Base-by-base conservation (phyloP, 768 basidiomycete genomes). In the Collybia sordida region DNA sequence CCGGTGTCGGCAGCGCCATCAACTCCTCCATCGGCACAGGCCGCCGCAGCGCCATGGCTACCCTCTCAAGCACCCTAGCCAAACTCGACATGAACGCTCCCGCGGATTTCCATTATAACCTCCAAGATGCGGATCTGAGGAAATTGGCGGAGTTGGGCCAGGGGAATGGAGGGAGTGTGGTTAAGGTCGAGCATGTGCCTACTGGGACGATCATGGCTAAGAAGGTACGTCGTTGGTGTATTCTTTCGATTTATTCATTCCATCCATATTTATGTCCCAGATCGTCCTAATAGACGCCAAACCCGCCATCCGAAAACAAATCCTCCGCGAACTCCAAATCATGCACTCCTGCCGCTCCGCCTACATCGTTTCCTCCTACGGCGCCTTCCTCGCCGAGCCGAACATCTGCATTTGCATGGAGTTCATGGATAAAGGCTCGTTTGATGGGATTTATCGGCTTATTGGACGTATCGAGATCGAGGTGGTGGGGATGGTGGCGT, bases 351-450 rank as follows among this genome's bases (percentile, higher is more conserved):
- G 96, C 69, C 79, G 87, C 55, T 95, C 92, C 3, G 80, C 79
- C 44, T 91, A 92, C 67, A 99, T 99, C 66, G 88, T 99, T 59
- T 94, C 91, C 0, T 98, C 98, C 72, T 95, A 89, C 63, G 96
- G 97, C 55, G 97, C 96, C 37, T 99, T 93, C 72, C 75, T 98
- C 27, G 84, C 88, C 2, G 97, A 99, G 67, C 95, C 96, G 6
- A 98, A 98, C 62, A 96, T 99, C 63, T 97, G 96, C 68, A 95
- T 98, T 48, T 98, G 94, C 70, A 98, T 99, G 88, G 97, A 99
- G 66, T 90, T 72, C 67, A 89, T 89, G 91, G 89, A 96, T 76
- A 94, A 91, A 65, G 90, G 92, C 47, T 93, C 86, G 6, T 77
- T 97, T 6, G 97, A 99, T 65, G 84, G 86, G 28, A 94, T 98